Base-by-base conservation (phyloP, 257 asterid species). In the Euphrasia confusa region DNA sequence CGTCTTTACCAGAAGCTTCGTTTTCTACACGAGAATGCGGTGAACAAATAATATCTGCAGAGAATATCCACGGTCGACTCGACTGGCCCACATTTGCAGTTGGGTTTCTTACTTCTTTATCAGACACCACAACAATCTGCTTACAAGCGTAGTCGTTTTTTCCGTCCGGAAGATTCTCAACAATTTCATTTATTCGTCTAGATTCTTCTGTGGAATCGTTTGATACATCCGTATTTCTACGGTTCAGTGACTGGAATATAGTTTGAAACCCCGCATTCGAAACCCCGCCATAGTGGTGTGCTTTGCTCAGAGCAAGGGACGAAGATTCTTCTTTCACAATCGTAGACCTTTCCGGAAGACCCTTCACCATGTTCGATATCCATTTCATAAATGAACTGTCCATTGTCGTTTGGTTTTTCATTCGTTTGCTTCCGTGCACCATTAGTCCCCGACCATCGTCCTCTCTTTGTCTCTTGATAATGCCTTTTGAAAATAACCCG, bases 341-440 rank as follows among this genome's bases (percentile, higher is more conserved):
- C 49, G 60, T 74, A 59, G 73, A 62, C 57, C 74, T 42, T 10
- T 42, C 81, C 0, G 88, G 11, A 15, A 70, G 67, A 15, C 94
- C 93, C 61, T 82, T 87, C 53, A 80, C 85, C 96, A 90, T 79
- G 75, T 83, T 88, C 3, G 95, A 80, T 49, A 90, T 83, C 94
- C 93, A 90, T 59, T 60, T 82, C 84, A 84, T 57, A 66, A 90
- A 90, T 10, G 98, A 87, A 78, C 53, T 69, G 68, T 42, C 63
- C 61, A 4, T 13, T 52, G 40, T 35, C 40, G 10, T 35, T 35
- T 35, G 40, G 10, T 21, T 1, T 45, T 70, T 61, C 0, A 63
- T 66, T 27, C 80, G 70, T 39, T 61, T 78, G 68, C 48, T 71
- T 56, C 47, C 79, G 10, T 75, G 71, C 2, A 55, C 8, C 40